A percentile compares a stretch with the other conserved stretches of the same genome.
These are phyloP conservation scores for Clitopilus passeckerianus DNA, from an alignment of 768 basidiomycete genomes.

Conservation along the genomic window DNA sequence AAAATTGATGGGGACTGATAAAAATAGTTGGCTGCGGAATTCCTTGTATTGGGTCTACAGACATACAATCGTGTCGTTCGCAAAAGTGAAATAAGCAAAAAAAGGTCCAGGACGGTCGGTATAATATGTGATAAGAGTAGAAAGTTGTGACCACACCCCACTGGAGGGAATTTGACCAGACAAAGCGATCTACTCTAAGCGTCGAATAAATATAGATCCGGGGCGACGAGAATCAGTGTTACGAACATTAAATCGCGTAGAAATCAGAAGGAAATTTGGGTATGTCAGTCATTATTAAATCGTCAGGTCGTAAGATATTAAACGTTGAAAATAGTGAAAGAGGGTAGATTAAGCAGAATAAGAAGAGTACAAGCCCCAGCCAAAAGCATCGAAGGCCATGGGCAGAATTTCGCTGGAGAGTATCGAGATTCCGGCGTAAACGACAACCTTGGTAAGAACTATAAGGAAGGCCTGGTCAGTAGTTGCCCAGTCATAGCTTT, in stretches of 20 bases:
- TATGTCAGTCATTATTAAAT: neutral
- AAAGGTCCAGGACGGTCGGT: too few species aligned
- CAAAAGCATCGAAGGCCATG: conserved; percentile 59
- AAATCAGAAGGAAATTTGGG: neutral
- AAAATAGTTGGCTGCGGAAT: neutral
- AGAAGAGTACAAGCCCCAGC: conserved; percentile 54
- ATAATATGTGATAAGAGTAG: too few species aligned
- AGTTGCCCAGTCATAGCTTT: conserved; percentile 4
- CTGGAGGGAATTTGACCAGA: too few species aligned
- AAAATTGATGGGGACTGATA: neutral
- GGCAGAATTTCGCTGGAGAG: conserved; percentile 62
- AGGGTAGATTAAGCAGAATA: neutral
- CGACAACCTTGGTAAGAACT: conserved; percentile 89
- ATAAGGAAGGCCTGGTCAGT: neutral
- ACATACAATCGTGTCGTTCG: too few species aligned
- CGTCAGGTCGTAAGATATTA: neutral
- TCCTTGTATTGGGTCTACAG: neutral
- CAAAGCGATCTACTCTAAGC: too few species aligned
- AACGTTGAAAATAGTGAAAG: neutral
- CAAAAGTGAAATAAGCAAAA: too few species aligned
- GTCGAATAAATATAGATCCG: too few species aligned
- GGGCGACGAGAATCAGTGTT: neutral
- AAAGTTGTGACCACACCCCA: too few species aligned
- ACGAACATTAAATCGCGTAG: neutral
- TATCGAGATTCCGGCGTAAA: conserved; percentile 83